Percentiles rank a stretch among this genome's conserved stretches.
Conservation (phyloP, 495 filamentous ascomycete species). For the Talaromyces wortmannii region DNA sequence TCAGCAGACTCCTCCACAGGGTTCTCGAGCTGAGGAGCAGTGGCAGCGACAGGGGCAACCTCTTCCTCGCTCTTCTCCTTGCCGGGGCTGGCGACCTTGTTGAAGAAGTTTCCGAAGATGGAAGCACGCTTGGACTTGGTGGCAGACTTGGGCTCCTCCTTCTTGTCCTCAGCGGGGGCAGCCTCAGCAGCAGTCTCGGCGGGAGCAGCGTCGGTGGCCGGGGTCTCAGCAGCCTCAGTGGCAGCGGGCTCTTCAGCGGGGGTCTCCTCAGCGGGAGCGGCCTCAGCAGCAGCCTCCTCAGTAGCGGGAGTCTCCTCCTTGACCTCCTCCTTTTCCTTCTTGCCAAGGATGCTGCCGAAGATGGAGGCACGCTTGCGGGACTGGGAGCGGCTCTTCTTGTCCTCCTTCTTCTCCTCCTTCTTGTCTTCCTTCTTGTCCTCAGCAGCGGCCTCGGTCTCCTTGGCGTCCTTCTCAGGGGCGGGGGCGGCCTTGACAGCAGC, state of each 20-base stretch:
- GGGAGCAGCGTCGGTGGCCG: constrained; percentile 11
- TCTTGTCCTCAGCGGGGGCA: constrained; percentile 18
- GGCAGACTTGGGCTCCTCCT: constrained; percentile 32
- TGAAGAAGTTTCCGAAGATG: constrained; percentile 47
- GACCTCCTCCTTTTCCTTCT: constrained; percentile 50
- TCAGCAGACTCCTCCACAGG: constrained; percentile 37
- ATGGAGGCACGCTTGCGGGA: constrained; percentile 83
- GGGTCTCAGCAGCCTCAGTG: constrained; percentile 7
- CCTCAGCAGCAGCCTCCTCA: constrained; percentile 18
- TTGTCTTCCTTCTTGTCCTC: constrained; percentile 34
- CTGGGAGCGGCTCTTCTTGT: constrained; percentile 64
- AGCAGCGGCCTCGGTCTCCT: constrained; percentile 34
- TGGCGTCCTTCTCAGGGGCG: constrained; percentile 42
- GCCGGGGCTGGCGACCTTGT: constrained; percentile 46
- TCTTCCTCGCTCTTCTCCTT: constrained; percentile 48
- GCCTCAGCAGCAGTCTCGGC: constrained; percentile 8
- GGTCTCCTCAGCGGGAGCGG: constrained; percentile 19
- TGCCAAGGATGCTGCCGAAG: constrained; percentile 74
- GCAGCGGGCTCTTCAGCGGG: constrained; percentile 13
- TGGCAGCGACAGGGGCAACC: constrained; percentile 36
- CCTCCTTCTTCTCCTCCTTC: constrained; percentile 39
- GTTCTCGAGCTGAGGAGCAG: constrained; percentile 45
- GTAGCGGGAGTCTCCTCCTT: constrained; percentile 33
- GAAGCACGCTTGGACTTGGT: constrained; percentile 43
- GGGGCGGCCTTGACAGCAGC: constrained; percentile 37